Evolutionary conservation across 2,329 filamentous ascomycete species (phyloP).

Genomic region (Ascochyta fabae): DNA sequence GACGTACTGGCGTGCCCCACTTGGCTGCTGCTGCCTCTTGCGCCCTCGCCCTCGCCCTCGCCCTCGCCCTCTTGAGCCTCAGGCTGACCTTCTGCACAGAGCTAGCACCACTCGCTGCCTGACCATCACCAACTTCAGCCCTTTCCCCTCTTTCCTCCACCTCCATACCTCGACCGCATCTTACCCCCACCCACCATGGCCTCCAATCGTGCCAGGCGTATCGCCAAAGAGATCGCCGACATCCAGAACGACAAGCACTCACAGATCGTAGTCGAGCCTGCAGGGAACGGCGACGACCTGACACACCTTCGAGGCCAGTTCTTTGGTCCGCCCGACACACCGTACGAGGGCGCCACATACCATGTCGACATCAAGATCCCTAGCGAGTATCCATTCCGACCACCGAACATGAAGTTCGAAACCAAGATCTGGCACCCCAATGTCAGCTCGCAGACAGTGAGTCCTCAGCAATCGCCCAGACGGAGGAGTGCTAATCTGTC

Average conservation of each 20-base stretch:
- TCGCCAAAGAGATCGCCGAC: constrained; percentile 78
- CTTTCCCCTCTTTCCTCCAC: constrained; percentile 5
- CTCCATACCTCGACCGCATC: neutral
- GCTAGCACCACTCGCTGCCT: constrained; percentile 24
- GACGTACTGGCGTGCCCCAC: constrained; percentile 4
- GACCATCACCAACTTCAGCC: constrained; percentile 8
- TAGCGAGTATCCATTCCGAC: constrained; percentile 88
- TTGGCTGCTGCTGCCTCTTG: constrained; percentile 15
- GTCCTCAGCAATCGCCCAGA: constrained; percentile 40
- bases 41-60: too few species aligned
- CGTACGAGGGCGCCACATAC: constrained; percentile 87
- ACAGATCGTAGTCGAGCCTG: constrained; percentile 73
- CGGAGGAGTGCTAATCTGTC: constrained; percentile 29
- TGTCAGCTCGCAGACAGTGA: constrained; percentile 88
- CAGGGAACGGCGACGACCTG: constrained; percentile 70
- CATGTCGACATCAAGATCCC: constrained; percentile 87
- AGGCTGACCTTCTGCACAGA: constrained; percentile 33
- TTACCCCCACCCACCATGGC: constrained; percentile 52
- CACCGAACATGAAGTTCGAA: constrained; percentile 87
- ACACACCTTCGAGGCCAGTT: constrained; percentile 85
- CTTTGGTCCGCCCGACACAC: constrained; percentile 85
- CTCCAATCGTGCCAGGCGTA: constrained; percentile 64
- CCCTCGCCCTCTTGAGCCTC: constrained; percentile 19
- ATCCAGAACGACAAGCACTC: constrained; percentile 77
- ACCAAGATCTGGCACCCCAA: constrained; percentile 99